Evolutionary conservation across 441 rosid species (phyloP).

Genomic region (Erodium trifolium): DNA sequence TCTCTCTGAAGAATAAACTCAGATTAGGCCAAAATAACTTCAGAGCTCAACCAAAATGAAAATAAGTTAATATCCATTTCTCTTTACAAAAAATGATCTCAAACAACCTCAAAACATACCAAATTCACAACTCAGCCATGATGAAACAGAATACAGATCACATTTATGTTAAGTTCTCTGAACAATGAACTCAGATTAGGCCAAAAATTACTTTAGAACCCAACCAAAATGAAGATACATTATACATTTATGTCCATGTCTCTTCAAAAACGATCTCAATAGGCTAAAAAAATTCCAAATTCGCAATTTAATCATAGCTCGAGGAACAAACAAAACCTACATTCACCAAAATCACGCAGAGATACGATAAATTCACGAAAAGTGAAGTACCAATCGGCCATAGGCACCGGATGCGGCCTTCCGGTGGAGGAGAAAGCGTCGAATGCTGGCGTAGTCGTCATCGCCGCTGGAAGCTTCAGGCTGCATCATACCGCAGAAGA

Average conservation of each 20-base stretch:
- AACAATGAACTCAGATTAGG: too few species aligned
- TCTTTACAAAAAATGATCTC: too few species aligned
- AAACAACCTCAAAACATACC: too few species aligned
- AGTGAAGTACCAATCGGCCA: slow-evolving; percentile 50
- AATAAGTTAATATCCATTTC: too few species aligned
- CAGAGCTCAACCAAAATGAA: too few species aligned
- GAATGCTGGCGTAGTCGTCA: slow-evolving; percentile 60
- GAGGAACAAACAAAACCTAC: background rate
- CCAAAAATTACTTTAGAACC: too few species aligned
- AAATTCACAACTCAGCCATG: too few species aligned
- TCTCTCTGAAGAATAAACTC: too few species aligned
- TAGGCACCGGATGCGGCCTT: slow-evolving; percentile 51
- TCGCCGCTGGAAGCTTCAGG: slow-evolving; percentile 48
- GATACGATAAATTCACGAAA: background rate
- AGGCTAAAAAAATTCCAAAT: background rate
- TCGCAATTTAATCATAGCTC: background rate
- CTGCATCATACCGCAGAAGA: slow-evolving; percentile 70
- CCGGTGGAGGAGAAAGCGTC: slow-evolving; percentile 71
- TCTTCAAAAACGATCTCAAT: background rate
- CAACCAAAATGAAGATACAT: too few species aligned
- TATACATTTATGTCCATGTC: background rate
- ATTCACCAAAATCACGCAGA: background rate
- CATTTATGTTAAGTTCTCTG: too few species aligned
- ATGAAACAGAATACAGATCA: too few species aligned
- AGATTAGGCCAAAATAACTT: too few species aligned